Percentiles rank a stretch among this genome's conserved stretches.
Evolutionary conservation across 2,329 filamentous ascomycete species (phyloP).

Genomic region (Pyrenophora teres): DNA sequence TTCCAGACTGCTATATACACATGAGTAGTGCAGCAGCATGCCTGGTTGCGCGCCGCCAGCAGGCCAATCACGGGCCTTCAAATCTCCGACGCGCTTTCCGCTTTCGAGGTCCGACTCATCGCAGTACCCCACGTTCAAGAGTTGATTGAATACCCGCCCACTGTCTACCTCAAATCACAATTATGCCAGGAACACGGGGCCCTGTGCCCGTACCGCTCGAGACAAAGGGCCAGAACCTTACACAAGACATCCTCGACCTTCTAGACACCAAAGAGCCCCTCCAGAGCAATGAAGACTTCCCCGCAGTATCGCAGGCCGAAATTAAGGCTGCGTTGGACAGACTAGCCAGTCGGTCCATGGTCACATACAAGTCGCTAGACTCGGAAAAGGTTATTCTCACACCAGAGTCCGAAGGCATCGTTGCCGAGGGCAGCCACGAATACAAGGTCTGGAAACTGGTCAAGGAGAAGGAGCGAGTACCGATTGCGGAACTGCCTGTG

Average conservation of each 20-base stretch:
- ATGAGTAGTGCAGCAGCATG: neutral
- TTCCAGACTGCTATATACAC: neutral
- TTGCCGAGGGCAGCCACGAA: constrained; percentile 56
- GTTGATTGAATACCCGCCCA: constrained; percentile 17
- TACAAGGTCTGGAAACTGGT: constrained; percentile 57
- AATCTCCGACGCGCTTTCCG: constrained; percentile 27
- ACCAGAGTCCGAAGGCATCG: constrained; percentile 77
- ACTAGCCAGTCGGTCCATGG: constrained; percentile 81
- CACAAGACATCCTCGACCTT: constrained; percentile 81
- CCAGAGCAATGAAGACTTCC: constrained; percentile 58
- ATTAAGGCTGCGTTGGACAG: constrained; percentile 90
- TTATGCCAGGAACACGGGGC: constrained; percentile 54
- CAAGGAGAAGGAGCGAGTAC: constrained; percentile 51
- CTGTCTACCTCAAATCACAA: constrained; percentile 20
- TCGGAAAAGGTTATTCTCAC: constrained; percentile 78
- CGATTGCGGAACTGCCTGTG: constrained; percentile 55
- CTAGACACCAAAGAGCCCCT: constrained; percentile 55
- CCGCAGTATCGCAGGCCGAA: constrained; percentile 51
- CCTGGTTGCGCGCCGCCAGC: constrained; percentile 5
- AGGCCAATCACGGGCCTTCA: constrained; percentile 28
- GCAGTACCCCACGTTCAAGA: constrained; percentile 28
- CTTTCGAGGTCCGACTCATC: constrained; percentile 38
- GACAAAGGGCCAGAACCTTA: constrained; percentile 57
- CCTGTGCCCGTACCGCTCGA: constrained; percentile 53
- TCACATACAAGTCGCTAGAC: constrained; percentile 83